Conservation (phyloP, 352 stramenopile genomes). For the Phytophthora pinifolia region DNA sequence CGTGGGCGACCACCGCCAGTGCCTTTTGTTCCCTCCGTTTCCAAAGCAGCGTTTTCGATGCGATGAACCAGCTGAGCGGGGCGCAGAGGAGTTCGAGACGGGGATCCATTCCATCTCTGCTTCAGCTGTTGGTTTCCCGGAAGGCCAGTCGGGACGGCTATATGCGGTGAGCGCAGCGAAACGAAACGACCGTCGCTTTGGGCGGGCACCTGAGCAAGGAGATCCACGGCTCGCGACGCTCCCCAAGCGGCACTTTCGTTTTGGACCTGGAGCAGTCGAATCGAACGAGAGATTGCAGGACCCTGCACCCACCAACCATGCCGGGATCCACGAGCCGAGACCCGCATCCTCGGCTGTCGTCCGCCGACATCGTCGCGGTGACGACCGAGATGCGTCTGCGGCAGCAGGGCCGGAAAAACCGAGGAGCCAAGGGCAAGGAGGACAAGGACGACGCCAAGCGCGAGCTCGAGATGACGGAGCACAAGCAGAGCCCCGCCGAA, state of each 20-base stretch:
- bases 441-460: constrained; percentile 70
- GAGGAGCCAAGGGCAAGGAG: constrained; percentile 53
- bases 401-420: constrained; percentile 57
- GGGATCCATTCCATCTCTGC: too few species aligned
- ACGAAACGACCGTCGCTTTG: too few species aligned
- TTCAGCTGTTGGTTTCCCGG: too few species aligned
- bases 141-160: too few species aligned
- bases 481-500: constrained; percentile 71
- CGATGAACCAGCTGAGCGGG: neutral
- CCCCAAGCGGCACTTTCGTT: constrained; percentile 29
- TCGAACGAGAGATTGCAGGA: neutral
- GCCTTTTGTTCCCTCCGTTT: neutral
- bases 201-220: too few species aligned
- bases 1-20: too few species aligned
- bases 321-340: constrained; percentile 28
- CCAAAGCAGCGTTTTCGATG: constrained; percentile 6
- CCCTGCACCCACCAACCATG: too few species aligned
- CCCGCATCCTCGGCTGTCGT: constrained; percentile 62
- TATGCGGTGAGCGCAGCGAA: too few species aligned
- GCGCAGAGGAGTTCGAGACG: neutral
- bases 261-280: constrained; percentile 15
- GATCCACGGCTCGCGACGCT: too few species aligned
- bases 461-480: constrained; percentile 81
- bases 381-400: constrained; percentile 80
- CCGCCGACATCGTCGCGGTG: constrained; percentile 82